Base-by-base conservation (phyloP, 495 filamentous ascomycete genomes). In the Aspergillus ostianus region DNA sequence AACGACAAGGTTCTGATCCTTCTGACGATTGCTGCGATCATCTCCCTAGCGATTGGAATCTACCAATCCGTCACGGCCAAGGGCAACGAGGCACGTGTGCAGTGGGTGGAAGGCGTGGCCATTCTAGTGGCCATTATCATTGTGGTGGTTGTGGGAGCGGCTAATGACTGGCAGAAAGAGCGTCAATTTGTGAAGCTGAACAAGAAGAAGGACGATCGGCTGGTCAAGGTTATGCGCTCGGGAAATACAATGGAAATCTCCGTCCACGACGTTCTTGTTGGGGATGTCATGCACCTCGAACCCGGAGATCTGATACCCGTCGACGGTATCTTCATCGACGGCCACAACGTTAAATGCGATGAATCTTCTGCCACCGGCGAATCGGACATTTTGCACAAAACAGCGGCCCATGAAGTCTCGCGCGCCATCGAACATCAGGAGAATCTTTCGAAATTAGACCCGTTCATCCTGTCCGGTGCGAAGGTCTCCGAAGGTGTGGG, bases 401-500 rank as follows among this genome's bases (percentile, higher is more conserved):
- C 78, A 27, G 64, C 84, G 1, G 89, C 80, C 10, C 87, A 93
- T 26, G 91, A 94, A 13, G 93, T 96, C 19, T 95, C 83, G 62
- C 78, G 78, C 41, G 89, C 90, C 4, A 92, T 97, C 57, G 85
- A 94, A 65, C 81, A 88, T 47, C 80, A 88, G 51, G 86, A 92
- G 55, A 82, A 79, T 57, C 71, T 91, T n/a, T 82, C 82, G 63
- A 97, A 97, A 70, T 78, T 94, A 73, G 93, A 98, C 63, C 93
- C 93, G 1, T 96, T 98, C 70, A 95, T 98, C 61, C 82, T 96
- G 45, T 97, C 93, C 15, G 93, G 93, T 47, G 86, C 88, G 9
- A 94, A 94, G 69, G 91, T 98, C 36, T 90, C 92, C 54, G 93
- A 98, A 74, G 93, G 93, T 27, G 84, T 94, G 29, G 92, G 92